Conservation (phyloP, 108 stramenopile species). For the Cyclotella baltica region DNA sequence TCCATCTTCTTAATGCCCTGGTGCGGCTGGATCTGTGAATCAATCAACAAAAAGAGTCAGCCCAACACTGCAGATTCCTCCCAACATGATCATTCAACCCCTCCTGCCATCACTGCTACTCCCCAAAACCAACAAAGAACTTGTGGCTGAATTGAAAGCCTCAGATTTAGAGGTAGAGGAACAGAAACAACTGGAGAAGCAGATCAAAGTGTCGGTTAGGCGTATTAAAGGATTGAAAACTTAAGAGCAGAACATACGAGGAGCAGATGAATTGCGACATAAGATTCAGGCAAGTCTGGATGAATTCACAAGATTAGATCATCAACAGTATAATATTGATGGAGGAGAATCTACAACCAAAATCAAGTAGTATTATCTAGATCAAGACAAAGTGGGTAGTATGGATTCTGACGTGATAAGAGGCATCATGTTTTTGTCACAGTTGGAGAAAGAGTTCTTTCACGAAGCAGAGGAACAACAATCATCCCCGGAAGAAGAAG, state of each 20-base stretch:
- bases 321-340: background rate
- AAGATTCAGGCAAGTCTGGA: background rate
- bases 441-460: background rate
- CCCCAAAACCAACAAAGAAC: background rate
- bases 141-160: background rate
- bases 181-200: background rate
- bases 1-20: background rate
- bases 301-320: background rate
- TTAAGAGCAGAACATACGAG: background rate
- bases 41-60: constrained; percentile 10
- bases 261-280: background rate
- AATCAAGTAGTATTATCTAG: background rate
- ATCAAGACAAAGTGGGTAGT: background rate
- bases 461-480: background rate
- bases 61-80: constrained; percentile 5
- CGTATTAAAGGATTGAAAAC: background rate
- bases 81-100: too few relatives aligned
- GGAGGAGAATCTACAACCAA: background rate
- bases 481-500: background rate
- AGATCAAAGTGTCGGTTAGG: background rate
- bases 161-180: background rate
- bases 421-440: background rate
- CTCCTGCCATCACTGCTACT: too few relatives aligned
- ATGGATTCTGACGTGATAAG: background rate
- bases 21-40: background rate